Evolutionary conservation across 2,329 filamentous ascomycete genomes (phyloP).

Genomic region (Harringtonia aguacate): DNA sequence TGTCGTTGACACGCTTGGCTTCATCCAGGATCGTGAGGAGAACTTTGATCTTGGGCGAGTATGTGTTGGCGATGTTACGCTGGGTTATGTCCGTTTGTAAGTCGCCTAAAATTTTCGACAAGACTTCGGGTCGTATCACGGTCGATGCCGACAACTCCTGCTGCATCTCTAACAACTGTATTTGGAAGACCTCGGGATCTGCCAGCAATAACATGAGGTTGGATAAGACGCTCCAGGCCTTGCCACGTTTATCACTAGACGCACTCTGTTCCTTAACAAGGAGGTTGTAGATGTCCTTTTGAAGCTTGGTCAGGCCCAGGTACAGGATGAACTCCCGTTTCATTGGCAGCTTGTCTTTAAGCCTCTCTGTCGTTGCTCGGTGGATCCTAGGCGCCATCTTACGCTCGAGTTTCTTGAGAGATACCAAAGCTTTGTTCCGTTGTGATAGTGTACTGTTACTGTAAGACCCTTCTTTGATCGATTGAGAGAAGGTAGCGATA

Average conservation of each 20-base stretch:
- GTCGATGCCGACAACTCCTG: constrained; percentile 1
- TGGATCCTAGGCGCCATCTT: constrained; percentile 70
- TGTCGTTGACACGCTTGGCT: constrained; percentile 52
- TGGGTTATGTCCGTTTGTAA: constrained; percentile 25
- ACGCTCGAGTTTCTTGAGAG: constrained; percentile 58
- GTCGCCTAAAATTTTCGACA: constrained; percentile 17
- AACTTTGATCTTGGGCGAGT: constrained; percentile 60
- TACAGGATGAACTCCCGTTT: constrained; percentile 79
- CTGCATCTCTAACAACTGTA: constrained; percentile 21
- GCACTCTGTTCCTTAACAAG: constrained; percentile 18
- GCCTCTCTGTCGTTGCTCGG: constrained; percentile 56
- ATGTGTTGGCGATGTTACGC: constrained; percentile 29
- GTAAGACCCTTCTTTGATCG: constrained; percentile 63
- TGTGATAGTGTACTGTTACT: constrained; percentile 47
- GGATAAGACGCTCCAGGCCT: constrained; percentile 26
- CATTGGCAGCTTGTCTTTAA: constrained; percentile 55
- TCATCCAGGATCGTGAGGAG: constrained; percentile 60
- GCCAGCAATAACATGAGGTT: constrained; percentile 38
- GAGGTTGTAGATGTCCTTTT: constrained; percentile 49
- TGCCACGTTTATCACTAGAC: constrained; percentile 1
- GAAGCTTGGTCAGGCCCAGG: constrained; percentile 56
- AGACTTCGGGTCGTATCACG: too few relatives aligned
- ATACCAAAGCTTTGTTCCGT: constrained; percentile 50
- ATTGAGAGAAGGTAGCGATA: constrained; percentile 53
- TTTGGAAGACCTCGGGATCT: constrained; percentile 38